Evolutionary conservation across 306 rosid genomes (phyloP).

Genomic region (Urtica urens): DNA sequence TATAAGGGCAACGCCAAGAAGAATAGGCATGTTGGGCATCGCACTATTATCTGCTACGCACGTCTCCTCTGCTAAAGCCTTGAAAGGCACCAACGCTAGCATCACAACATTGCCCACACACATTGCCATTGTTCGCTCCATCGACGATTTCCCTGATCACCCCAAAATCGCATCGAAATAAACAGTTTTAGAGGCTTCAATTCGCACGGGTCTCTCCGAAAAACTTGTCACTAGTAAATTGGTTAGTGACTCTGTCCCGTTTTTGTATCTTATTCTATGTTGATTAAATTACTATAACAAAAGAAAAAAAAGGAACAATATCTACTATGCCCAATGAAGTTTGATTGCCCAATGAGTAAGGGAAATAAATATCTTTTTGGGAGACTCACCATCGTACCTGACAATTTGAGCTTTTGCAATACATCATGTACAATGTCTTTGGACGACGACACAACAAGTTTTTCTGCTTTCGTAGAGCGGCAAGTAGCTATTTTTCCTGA

Average conservation of each 20-base stretch:
- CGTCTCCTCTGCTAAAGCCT: conserved; percentile 87
- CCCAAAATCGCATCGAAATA: too few relatives aligned
- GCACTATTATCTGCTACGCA: conserved; percentile 65
- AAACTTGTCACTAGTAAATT: too few relatives aligned
- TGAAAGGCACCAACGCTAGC: conserved; percentile 67
- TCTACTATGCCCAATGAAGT: neutral
- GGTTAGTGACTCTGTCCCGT: too few relatives aligned
- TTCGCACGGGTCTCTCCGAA: too few relatives aligned
- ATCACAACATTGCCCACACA: conserved; percentile 43
- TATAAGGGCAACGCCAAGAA: conserved; percentile 72
- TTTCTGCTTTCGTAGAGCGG: conserved; percentile 31
- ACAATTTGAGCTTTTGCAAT: conserved; percentile 38
- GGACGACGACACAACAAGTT: conserved; percentile 21
- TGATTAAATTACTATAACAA: too few relatives aligned
- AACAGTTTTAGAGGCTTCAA: too few relatives aligned
- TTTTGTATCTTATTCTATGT: too few relatives aligned
- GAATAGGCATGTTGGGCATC: conserved; percentile 68
- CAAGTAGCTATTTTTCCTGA: conserved; percentile 46
- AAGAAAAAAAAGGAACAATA: neutral
- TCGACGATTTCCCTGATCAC: conserved; percentile 36
- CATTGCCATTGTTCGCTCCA: conserved; percentile 32
- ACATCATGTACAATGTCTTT: conserved; percentile 13
- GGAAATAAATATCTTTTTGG: conserved; percentile 9
- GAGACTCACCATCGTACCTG: conserved; percentile 89
- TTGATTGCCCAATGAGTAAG: neutral